Conservation (phyloP, 169 alveolate species). For the Eimeria acervulina region DNA sequence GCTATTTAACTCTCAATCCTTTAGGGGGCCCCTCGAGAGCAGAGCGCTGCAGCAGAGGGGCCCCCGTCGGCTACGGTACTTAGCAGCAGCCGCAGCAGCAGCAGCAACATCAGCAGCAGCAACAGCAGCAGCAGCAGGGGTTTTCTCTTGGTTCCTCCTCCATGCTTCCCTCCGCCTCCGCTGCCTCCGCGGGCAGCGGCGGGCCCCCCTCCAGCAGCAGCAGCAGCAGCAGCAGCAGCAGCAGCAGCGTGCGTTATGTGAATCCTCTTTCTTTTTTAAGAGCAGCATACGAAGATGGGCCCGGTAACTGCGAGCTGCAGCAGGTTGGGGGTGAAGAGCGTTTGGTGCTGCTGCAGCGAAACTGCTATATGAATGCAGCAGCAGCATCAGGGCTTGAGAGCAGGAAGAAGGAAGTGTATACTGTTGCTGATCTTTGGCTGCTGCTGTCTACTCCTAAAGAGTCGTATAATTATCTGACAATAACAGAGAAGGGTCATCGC, state of each 20-base stretch:
- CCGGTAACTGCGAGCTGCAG: conserved; percentile 16
- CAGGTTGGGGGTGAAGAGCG: conserved; percentile 74
- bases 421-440: conserved; percentile 73
- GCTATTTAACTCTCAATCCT: too few species aligned
- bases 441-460: conserved; percentile 81
- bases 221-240: too few species aligned
- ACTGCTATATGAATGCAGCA: conserved; percentile 51
- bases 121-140: not conserved
- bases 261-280: conserved; percentile 31
- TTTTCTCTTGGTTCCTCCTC: not conserved
- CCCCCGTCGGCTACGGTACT: too few species aligned
- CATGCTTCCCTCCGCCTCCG: not conserved
- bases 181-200: not conserved
- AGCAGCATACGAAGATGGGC: conserved; percentile 27
- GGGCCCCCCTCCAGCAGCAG: not conserved
- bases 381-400: conserved; percentile 71
- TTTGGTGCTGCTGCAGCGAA: conserved; percentile 59
- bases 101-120: not conserved
- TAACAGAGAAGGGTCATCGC: conserved; percentile 65
- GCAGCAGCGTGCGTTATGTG: too few species aligned
- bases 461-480: conserved; percentile 38
- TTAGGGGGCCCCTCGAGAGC: too few species aligned
- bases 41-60: too few species aligned
- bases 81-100: not conserved
- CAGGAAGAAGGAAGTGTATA: conserved; percentile 55